Base-by-base conservation (phyloP, 1,284 basidiomycete genomes). In the Coniferiporia weirii region DNA sequence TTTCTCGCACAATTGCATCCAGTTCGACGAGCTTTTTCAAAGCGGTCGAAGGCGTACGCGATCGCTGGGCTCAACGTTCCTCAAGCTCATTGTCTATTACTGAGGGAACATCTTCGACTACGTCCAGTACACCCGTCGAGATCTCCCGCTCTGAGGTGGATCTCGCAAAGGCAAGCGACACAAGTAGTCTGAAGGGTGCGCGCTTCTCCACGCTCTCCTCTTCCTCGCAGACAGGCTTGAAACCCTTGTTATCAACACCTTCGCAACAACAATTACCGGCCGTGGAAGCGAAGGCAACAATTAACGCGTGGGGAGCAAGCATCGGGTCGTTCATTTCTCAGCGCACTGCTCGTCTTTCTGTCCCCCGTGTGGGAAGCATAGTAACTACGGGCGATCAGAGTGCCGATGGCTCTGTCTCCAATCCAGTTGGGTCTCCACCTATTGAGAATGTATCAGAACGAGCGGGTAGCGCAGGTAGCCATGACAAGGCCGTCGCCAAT, bases 1-100 rank as follows among this genome's bases (percentile, higher is more conserved):
- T 96, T 45, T 80, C 85, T 13, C 80, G 85, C 32, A 93, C 91
- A 0, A 67, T 94, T 48, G 82, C 80, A 0, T 80, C 79, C 1
- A 89, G 92, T 7, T 90, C 90, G 0, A 81, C 88, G n/a, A 86
- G 82, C 61, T 85, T 97, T 65, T 87, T 95, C 74, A 91, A 87
- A 64, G 92, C 92, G 0, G 85, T 95, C 19, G 91, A 92, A 67
- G 91, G 91, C 35, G 88, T 95, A 15, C 79, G 85, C n/a, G 89
- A 78, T 38, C 76, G 87, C 47, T 90, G 87, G 85, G 74, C 81
- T 36, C 78, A 79, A 60, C 78, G 84, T 20, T 70, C 74, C 35
- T 65, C 73, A 6, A 73, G 71, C 52, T 72, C 76, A 3, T 66
- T 71, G 10, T 68, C 71, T 4, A 66, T 71, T 1, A 67, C 54